Percentiles rank a stretch among this genome's conserved stretches.
These are phyloP conservation scores for Aspergillus sp. DNA, from an alignment of 2,329 filamentous ascomycete species.

Conservation along the genomic window DNA sequence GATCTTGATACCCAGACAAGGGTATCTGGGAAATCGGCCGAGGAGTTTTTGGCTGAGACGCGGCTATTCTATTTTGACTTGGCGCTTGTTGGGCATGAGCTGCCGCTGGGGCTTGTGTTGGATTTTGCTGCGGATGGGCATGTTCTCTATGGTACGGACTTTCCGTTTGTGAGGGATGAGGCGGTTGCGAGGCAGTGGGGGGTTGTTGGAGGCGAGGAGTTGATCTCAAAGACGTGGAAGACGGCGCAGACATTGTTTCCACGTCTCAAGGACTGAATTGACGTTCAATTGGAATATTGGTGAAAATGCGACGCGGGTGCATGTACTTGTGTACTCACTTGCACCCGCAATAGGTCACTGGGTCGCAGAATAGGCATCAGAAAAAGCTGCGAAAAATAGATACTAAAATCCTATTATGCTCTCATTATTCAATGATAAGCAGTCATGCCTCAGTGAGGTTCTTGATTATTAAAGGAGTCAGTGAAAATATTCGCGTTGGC, in stretches of 20 bases:
- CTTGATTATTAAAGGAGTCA: not conserved
- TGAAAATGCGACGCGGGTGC: no score
- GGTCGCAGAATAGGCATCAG: not conserved
- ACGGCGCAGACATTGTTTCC: not conserved
- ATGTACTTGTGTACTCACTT: not conserved
- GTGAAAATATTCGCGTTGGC: not conserved
- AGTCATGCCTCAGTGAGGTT: not conserved
- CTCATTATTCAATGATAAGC: not conserved
- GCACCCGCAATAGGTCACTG: not conserved
- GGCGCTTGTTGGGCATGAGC: not conserved
- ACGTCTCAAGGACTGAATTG: not conserved
- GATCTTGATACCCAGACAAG: not conserved
- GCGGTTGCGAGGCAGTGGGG: not conserved
- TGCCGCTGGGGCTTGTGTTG: not conserved
- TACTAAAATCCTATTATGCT: not conserved
- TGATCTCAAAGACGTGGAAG: not conserved
- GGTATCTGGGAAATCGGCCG: not conserved
- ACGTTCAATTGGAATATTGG: no score
- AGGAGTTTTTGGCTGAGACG: not conserved
- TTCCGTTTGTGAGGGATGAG: not conserved
- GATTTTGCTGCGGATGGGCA: not conserved
- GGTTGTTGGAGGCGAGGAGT: not conserved
- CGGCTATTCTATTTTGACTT: not conserved
- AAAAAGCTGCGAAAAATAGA: not conserved
- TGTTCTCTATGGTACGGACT: slow-evolving; percentile 4